phyloP scores from a whole-genome alignment of 2,329 filamentous ascomycete species.

The Fusarium sp. region DNA sequence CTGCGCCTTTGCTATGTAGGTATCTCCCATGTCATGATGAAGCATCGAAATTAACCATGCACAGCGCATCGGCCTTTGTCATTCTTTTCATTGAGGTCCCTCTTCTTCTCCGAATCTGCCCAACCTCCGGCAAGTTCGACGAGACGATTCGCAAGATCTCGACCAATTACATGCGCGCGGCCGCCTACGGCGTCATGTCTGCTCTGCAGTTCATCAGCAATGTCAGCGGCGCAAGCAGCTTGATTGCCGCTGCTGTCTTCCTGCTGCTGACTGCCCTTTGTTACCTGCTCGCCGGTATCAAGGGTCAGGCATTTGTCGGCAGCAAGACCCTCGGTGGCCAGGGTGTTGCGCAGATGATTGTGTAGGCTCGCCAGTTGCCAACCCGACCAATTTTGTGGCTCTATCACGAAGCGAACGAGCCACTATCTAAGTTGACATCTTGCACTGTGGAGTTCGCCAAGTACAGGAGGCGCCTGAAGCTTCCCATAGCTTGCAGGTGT shows the following conservation, averaged over 20 bases:
- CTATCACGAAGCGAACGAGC: constrained; percentile 1
- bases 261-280: constrained; percentile 81
- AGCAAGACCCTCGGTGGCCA: constrained; percentile 97
- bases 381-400: not conserved
- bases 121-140: constrained; percentile 91
- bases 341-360: constrained; percentile 97
- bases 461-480: not conserved
- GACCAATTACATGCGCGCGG: constrained; percentile 96
- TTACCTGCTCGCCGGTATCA: constrained; percentile 83
- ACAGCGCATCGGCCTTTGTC: constrained; percentile 75
- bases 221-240: constrained; percentile 70
- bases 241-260: constrained; percentile 89
- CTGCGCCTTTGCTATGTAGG: constrained; percentile 66
- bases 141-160: constrained; percentile 89
- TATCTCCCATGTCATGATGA: constrained; percentile 17
- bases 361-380: constrained; percentile 62
- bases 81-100: constrained; percentile 92
- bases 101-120: constrained; percentile 95
- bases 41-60: constrained; percentile 6
- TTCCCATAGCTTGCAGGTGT: not conserved
- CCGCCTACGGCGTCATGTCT: constrained; percentile 84
- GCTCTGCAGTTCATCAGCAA: constrained; percentile 87
- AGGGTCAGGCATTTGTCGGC: constrained; percentile 86
- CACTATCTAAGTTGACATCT: not conserved
- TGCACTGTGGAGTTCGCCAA: not conserved